Base-by-base conservation (phyloP, 257 asterid genomes). In the Salvia miltiorrhiza region DNA sequence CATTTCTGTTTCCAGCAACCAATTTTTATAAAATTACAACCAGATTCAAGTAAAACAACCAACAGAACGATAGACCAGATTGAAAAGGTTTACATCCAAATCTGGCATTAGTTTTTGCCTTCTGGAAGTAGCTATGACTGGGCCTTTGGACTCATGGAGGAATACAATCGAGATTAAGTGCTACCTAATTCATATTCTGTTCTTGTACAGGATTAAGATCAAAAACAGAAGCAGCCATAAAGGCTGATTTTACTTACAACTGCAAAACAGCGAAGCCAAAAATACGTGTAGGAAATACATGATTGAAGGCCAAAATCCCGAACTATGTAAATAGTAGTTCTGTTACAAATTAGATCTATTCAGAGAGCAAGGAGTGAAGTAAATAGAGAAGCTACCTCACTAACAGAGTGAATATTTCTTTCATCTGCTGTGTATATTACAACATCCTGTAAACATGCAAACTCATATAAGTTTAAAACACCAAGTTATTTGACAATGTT, bases 351-450 rank as follows among this genome's bases (percentile, higher is more conserved):
- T 32, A 65, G 7, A 45, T 50, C 2, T 66, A 47, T 53, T 59
- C 56, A 41, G 61, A 24, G 66, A 69, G 71, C 39, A 49, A 58
- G 37, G 67, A 56, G 61, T 40, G 39, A 48, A 68, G 45, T 47
- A 44, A 43, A 68, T 35, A 30, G 63, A 70, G 70, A 57, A 21
- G 69, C 37, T 80, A 92, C 97, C 96, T 87, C 94, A 56, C 86
- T 90, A 77, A 93, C 97, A 74, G 84, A 80, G 71, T 93, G 98
- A 69, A 85, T 65, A 57, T 90, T 93, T 83, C 72, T 81, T 72
- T 65, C 50, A 75, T 93, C 97, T 28, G 95, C 98, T 20, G 98
- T 88, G 79, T 90, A 93, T 78, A 93, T 87, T 66, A 84, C 78
- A 63, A 81, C 88, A 85, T 93, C 98, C 97, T 92, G 86, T 26